A percentile compares a stretch with the other conserved stretches of the same genome.
These are phyloP conservation scores for Dendrobium nobile DNA, from an alignment of 106 monocot genomes.

Conservation along the genomic window DNA sequence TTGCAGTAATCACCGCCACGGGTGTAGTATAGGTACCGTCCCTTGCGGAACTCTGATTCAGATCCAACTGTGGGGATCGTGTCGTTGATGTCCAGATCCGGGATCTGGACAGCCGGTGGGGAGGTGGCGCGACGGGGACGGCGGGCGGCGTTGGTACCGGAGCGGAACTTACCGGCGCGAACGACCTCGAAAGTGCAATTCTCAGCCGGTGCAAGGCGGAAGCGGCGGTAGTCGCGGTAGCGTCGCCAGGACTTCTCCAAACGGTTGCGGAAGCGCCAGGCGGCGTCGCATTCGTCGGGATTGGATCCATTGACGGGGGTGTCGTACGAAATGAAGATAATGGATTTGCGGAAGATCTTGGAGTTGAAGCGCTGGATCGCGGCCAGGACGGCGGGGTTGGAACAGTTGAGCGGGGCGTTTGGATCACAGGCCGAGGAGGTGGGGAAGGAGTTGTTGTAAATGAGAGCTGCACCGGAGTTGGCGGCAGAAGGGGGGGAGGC, in stretches of 20 bases:
- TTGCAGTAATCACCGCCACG: conserved; percentile 89
- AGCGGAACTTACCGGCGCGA: conserved; percentile 61
- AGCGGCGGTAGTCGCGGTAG: conserved; percentile 82
- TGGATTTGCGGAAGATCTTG: conserved; percentile 18
- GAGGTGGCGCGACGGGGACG: conserved; percentile 1
- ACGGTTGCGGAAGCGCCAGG: conserved; percentile 82
- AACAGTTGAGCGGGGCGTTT: conserved; percentile 65
- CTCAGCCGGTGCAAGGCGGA: conserved; percentile 28
- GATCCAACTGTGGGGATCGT: conserved; percentile 69
- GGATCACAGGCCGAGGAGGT: conserved; percentile 33
- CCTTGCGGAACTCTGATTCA: conserved; percentile 49
- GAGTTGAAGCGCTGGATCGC: conserved; percentile 62
- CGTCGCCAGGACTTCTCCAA: conserved; percentile 65
- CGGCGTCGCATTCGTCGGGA: conserved; percentile 58
- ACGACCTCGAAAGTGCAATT: conserved; percentile 41
- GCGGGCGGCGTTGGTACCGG: conserved; percentile 51
- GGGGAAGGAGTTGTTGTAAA: conserved; percentile 8
- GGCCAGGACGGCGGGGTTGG: conserved; percentile 47
- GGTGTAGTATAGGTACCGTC: conserved; percentile 59
- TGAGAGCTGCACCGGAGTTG: conserved; percentile 16
- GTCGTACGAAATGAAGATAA: conserved; percentile 69
- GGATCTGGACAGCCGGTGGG: conserved; percentile 24
- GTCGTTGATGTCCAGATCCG: conserved; percentile 74
- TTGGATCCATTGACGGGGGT: conserved; percentile 54
- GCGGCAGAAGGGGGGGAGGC: conserved; percentile 28